Evolutionary conservation across 495 filamentous ascomycete species (phyloP), one percentile per base, ranked within the genome.

Genomic region (Margaritispora aquatica): DNA sequence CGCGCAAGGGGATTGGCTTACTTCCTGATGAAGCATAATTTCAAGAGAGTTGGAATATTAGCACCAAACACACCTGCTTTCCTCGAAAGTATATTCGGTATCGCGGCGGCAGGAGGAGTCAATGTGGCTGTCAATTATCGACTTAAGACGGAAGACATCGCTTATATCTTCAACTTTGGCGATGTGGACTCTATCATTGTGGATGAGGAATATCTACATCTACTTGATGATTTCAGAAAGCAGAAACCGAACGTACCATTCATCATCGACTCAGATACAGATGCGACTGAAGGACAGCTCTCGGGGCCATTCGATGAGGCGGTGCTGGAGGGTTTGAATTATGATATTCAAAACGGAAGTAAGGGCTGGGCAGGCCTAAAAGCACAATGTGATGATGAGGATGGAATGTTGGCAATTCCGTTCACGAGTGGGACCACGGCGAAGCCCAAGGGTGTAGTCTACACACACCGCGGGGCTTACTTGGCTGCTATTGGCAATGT

Each of bases 381-480:
- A 41, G 74, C 80, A 9, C 85, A 91, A 64, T 77, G 78, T 4
- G 71, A 75, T 2, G 77, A 88, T 66, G 94, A 98, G 69, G 87
- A 96, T 61, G 85, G 81, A 59, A 74, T 86, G 63, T 81, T 97
- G 59, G 90, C 92, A n/a, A 73, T 93, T 58, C 84, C 88, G 9
- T 97, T 97, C 73, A 98, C 94, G 0, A 92, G 87, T 63, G 94
- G 94, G 10, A 98, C 94, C 13, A 98, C 94, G 1, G 89, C 92
- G 10, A 81, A 78, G 38, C 94, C 94, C 1, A 98, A 98, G 70
- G 94, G 95, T 26, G 94, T 97, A 1, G 87, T 96, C 54, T 97
- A 86, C 67, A 97, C 91, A 3, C 87, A 97, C 71, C 81, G 94
- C 38, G 88, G 92, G 17, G 82, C 80, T 15, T 98, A 98, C 69